Evolutionary conservation across 164 flowering plant species (phyloP).

Genomic region (Platanus orientalis): DNA sequence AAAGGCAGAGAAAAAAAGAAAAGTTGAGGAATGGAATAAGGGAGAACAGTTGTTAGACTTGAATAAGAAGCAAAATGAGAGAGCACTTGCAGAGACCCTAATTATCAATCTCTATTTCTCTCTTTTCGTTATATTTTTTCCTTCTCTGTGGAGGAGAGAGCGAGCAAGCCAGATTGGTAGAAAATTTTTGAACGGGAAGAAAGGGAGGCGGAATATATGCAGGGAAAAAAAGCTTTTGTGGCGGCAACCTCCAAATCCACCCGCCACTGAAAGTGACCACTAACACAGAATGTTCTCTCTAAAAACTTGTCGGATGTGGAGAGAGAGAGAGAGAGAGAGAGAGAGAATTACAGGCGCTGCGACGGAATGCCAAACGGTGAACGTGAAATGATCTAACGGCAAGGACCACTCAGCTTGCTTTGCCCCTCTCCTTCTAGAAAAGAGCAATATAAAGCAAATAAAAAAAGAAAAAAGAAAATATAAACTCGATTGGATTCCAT

Average conservation of each 20-base stretch:
- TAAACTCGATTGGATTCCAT: not conserved
- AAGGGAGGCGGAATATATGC: slow-evolving; percentile 16
- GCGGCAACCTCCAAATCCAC: slow-evolving; percentile 30
- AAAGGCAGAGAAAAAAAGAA: not conserved
- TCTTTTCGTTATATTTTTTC: slow-evolving; percentile 14
- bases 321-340: not conserved
- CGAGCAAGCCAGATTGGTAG: slow-evolving; percentile 51
- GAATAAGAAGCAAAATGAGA: slow-evolving; percentile 32
- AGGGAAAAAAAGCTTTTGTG: slow-evolving; percentile 6
- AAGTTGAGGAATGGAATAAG: slow-evolving; percentile 27
- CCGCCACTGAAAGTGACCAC: slow-evolving; percentile 49
- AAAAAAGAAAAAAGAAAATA: too few species aligned
- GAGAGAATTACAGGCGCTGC: too few species aligned
- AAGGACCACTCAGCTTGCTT: slow-evolving; percentile 3
- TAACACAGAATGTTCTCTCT: slow-evolving; percentile 9
- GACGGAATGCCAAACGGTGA: too few species aligned
- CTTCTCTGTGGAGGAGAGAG: slow-evolving; percentile 15
- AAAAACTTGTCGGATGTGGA: slow-evolving; percentile 1
- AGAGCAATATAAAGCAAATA: too few species aligned
- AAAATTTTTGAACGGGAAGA: slow-evolving; percentile 37
- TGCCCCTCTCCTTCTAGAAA: too few species aligned
- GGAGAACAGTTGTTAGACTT: slow-evolving; percentile 28
- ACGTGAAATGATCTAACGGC: slow-evolving; percentile 22
- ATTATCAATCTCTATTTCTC: slow-evolving; percentile 27
- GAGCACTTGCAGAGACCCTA: slow-evolving; percentile 33